Conservation (phyloP, 257 asterid species). For the Prunella vulgaris region DNA sequence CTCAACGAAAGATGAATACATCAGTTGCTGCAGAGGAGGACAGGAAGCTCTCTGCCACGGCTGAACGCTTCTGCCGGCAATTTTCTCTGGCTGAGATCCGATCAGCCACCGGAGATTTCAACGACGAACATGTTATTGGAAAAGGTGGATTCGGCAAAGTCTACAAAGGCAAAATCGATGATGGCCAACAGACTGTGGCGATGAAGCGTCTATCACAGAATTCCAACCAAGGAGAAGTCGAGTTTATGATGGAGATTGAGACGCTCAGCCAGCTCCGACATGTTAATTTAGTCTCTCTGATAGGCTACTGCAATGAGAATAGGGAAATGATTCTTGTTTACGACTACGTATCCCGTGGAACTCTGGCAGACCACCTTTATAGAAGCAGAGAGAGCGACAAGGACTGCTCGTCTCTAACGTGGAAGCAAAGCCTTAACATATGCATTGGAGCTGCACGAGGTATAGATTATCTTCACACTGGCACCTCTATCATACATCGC, state of each 20-base stretch:
- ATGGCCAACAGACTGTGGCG: not conserved
- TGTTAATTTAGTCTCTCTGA: too few relatives aligned
- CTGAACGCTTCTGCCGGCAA: conserved; percentile 3
- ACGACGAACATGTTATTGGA: not conserved
- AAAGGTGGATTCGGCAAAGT: conserved; percentile 8
- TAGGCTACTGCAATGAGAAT: too few relatives aligned
- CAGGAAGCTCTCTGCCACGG: conserved; percentile 13
- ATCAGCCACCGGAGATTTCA: not conserved
- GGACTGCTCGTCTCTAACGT: not conserved
- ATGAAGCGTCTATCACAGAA: not conserved
- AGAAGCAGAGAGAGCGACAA: too few relatives aligned
- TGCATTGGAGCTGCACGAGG: conserved; percentile 11
- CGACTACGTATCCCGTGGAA: too few relatives aligned
- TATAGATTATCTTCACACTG: conserved; percentile 12
- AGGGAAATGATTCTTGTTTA: too few relatives aligned
- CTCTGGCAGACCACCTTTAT: too few relatives aligned
- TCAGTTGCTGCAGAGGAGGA: not conserved
- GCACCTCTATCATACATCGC: conserved; percentile 5
- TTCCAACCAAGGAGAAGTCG: not conserved
- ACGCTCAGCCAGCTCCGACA: too few relatives aligned
- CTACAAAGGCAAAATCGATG: not conserved
- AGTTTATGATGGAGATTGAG: not conserved
- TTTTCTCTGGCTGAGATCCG: conserved; percentile 1
- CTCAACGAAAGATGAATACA: not conserved
- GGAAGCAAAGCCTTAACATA: not conserved